These are phyloP conservation scores for Candolleomyces aberdarensis DNA, from an alignment of 768 basidiomycete species.

Conservation along the genomic window DNA sequence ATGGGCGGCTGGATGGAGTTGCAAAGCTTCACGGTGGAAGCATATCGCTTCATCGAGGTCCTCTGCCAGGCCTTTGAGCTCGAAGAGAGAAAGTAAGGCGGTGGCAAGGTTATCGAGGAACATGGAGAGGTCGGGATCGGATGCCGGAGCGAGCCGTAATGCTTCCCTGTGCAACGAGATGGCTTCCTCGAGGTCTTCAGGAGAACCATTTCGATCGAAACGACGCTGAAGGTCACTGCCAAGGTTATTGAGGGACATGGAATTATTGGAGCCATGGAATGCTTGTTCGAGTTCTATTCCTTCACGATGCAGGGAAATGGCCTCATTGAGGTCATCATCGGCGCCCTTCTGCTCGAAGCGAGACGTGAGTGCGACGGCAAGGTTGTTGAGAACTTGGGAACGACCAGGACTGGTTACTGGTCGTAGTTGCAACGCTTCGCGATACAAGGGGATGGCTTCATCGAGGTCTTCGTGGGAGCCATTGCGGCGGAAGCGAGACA, in stretches of 20 bases:
- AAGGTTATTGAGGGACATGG: too few species aligned
- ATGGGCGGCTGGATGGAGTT: constrained; percentile 10
- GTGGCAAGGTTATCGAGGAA: not conserved
- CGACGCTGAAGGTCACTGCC: not conserved
- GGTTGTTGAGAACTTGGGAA: constrained; percentile 1
- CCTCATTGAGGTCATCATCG: too few species aligned
- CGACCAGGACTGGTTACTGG: constrained; percentile 8
- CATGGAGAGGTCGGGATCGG: not conserved
- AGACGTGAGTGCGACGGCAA: constrained; percentile 5
- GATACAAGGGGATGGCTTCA: constrained; percentile 11
- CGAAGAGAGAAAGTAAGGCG: not conserved
- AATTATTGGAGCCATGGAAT: too few species aligned
- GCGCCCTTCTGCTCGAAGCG: too few species aligned
- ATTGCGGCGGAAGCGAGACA: not conserved
- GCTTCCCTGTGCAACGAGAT: not conserved
- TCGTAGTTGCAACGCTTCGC: constrained; percentile 9
- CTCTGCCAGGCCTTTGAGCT: not conserved
- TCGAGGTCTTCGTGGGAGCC: not conserved
- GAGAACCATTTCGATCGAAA: not conserved
- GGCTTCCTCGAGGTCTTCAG: not conserved
- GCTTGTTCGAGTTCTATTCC: too few species aligned
- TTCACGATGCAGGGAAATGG: too few species aligned
- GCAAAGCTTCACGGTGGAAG: constrained; percentile 10
- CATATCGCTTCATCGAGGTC: constrained; percentile 13
- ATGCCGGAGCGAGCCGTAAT: not conserved